Conservation (phyloP, 2,329 filamentous ascomycete genomes). For the Furcasterigmium furcatum region DNA sequence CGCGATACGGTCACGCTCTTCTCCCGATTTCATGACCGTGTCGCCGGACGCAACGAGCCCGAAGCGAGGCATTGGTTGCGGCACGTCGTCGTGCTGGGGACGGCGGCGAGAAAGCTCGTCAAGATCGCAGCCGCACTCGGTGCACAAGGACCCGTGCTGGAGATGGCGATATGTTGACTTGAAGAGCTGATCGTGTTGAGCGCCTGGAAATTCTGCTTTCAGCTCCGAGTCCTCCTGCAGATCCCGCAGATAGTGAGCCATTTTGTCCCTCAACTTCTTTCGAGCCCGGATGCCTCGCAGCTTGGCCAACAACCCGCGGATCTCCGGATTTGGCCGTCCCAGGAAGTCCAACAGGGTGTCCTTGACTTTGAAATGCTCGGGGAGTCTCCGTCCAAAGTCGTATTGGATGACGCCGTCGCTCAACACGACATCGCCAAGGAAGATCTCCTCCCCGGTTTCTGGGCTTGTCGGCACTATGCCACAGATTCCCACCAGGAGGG, state of each 20-base stretch:
- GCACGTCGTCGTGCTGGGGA: conserved; percentile 7
- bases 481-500: conserved; percentile 21
- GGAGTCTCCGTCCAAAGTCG: conserved; percentile 20
- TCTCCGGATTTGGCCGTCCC: conserved; percentile 14
- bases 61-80: conserved; percentile 25
- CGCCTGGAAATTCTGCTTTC: conserved; percentile 11
- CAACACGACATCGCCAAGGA: conserved; percentile 24
- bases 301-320: conserved; percentile 18
- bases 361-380: conserved; percentile 16
- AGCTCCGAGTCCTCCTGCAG: conserved; percentile 12
- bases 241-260: conserved; percentile 4
- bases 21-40: conserved; percentile 33
- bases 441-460: conserved; percentile 7
- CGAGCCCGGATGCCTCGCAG: conserved; percentile 13
- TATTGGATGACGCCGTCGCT: conserved; percentile 22
- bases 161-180: conserved; percentile 12
- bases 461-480: conserved; percentile 15
- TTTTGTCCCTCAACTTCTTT: conserved; percentile 4
- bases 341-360: conserved; percentile 15
- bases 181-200: conserved; percentile 12
- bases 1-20: conserved; percentile 29
- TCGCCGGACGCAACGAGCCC: conserved; percentile 35
- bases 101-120: conserved; percentile 4
- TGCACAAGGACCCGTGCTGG: conserved; percentile 5
- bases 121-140: conserved; percentile 2